phyloP scores from a whole-genome alignment of 2,329 filamentous ascomycete genomes.

The Trichoderma arundinaceum region DNA sequence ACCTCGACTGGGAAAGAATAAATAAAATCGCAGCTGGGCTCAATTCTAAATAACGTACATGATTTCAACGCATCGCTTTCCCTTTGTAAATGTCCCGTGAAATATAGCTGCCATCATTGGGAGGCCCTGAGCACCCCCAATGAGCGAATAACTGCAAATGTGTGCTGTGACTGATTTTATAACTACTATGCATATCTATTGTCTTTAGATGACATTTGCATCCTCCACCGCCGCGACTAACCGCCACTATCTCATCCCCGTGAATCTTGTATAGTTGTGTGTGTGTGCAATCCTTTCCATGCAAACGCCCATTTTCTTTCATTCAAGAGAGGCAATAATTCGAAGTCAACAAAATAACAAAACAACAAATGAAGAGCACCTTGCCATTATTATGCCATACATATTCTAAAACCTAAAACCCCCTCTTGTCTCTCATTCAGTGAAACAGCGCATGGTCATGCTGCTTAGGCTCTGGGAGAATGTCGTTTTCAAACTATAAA shows the following conservation, averaged over 20 bases:
- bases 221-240: not conserved
- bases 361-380: not conserved
- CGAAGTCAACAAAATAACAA: not conserved
- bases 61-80: too few relatives aligned
- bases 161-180: not conserved
- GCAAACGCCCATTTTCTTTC: slow-evolving; percentile 17
- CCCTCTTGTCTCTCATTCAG: not conserved
- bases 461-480: slow-evolving; percentile 43
- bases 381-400: slow-evolving; percentile 23
- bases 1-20: not conserved
- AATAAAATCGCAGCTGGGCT: not conserved
- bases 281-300: slow-evolving; percentile 13
- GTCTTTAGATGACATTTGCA: slow-evolving; percentile 8
- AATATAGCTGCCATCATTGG: not conserved
- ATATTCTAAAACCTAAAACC: not conserved
- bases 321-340: slow-evolving; percentile 7
- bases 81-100: not conserved
- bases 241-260: not conserved
- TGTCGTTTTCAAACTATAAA: slow-evolving; percentile 50
- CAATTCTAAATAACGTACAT: too few relatives aligned
- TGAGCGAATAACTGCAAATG: not conserved
- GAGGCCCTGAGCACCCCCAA: not conserved
- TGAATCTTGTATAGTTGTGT: not conserved
- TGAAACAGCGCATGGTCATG: slow-evolving; percentile 50
- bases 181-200: slow-evolving; percentile 14